These are phyloP conservation scores for Gossypium turneri DNA, from an alignment of 345 rosid genomes.

Conservation along the genomic window DNA sequence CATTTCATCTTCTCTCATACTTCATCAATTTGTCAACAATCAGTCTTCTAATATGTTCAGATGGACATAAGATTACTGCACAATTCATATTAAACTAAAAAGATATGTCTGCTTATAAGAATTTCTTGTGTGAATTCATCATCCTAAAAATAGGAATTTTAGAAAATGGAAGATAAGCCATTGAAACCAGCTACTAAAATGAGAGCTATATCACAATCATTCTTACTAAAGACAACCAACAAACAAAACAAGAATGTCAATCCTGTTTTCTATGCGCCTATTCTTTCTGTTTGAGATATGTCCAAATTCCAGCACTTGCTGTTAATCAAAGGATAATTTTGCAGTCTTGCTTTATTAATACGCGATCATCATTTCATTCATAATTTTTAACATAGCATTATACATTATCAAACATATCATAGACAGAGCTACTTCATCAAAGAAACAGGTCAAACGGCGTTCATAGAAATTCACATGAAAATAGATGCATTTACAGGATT, in stretches of 20 bases:
- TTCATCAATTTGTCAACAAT: background rate
- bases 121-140: background rate
- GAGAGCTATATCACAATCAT: background rate
- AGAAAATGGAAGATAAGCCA: background rate
- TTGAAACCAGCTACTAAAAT: background rate
- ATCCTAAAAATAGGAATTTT: background rate
- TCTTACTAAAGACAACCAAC: background rate
- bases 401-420: constrained; percentile 1
- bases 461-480: background rate
- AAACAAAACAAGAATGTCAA: background rate
- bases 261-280: constrained; percentile 3
- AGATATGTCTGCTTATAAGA: background rate
- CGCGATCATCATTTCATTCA: background rate
- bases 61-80: background rate
- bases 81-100: background rate
- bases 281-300: background rate
- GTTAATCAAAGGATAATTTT: background rate
- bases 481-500: constrained; percentile 3
- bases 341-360: background rate
- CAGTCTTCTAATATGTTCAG: background rate
- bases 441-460: background rate
- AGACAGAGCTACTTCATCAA: background rate
- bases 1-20: background rate
- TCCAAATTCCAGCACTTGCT: background rate
- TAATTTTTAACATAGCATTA: background rate